Evolutionary conservation across 2,329 filamentous ascomycete genomes (phyloP), one percentile per base, ranked within the genome.

Genomic region (Botryotinia convoluta): DNA sequence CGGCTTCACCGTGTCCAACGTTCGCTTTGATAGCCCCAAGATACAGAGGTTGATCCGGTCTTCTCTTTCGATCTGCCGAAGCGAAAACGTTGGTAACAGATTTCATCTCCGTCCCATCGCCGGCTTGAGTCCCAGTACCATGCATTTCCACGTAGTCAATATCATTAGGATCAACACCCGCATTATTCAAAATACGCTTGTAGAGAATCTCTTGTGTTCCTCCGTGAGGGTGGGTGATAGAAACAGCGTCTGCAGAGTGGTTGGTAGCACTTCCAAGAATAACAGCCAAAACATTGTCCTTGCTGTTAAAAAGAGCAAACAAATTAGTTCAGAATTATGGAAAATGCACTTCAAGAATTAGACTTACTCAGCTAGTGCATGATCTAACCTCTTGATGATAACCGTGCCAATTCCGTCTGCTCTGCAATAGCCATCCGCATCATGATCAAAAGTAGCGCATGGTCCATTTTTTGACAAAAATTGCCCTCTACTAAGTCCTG

Each of bases 131-230:
- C 45, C 94, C 94, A 4, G 94, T 97, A 22, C 93, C 94, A 81
- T 97, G 93, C 90, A 96, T 94, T 82, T 97, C 94, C 14, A 97
- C 90, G 79, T 95, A 97, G 81, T 90, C 90, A 67, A 97, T 87
- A 75, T 95, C 92, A 69, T 90, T 87, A 2, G 93, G 91, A 78
- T 95, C 90, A 35, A 96, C 87, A 74, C 91, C 91, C 60, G 92
- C 91, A 61, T 92, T 88, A 65, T 91, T 87, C 1, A 96, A 85
- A 42, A 96, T 90, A 57, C 88, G 86, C 72, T 88, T 87, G 78
- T 92, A 95, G 18, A 96, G 84, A 93, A 65, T 85, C 20, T 92
- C 89, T 81, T 97, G 94, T 0, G 92, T 91, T 22, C 89, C 91
- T 6, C 89, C 92, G 81, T 96, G 93, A 1, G 94, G 94, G 73